Conservation (phyloP, 1,284 basidiomycete genomes). For the Microbotryomycetes sp. region DNA sequence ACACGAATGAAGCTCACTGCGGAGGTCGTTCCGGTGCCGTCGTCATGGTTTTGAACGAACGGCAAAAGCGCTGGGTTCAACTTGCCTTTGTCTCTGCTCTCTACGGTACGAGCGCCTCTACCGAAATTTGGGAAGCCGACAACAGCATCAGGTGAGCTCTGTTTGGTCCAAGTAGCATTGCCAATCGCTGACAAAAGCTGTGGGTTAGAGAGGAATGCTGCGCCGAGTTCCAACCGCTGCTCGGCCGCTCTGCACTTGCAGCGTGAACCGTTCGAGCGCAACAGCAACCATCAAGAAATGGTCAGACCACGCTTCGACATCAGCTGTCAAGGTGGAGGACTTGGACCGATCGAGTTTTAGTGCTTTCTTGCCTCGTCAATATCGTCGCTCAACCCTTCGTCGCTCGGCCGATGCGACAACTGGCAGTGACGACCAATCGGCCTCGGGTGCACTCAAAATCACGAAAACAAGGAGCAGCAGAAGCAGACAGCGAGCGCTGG, state of each 20-base stretch:
- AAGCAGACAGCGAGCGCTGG: not conserved
- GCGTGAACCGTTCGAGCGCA: no score
- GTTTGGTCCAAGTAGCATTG: no score
- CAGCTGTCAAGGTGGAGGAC: not conserved
- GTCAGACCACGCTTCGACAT: not conserved
- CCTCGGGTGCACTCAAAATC: no score
- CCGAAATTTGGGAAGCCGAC: no score
- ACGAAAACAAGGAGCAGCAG: not conserved
- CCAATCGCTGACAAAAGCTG: no score
- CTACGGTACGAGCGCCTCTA: no score
- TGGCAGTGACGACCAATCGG: not conserved
- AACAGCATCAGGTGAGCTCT: no score
- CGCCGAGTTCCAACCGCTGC: not conserved
- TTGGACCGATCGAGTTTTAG: not conserved
- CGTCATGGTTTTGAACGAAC: not conserved
- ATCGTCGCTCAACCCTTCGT: no score
- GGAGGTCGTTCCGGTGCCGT: slow-evolving; percentile 8
- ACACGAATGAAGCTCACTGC: not conserved
- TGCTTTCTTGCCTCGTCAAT: not conserved
- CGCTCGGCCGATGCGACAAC: not conserved
- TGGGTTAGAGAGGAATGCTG: no score
- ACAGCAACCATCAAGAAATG: no score
- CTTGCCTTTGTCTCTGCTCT: not conserved
- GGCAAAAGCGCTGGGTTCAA: not conserved
- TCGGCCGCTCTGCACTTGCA: no score